Evolutionary conservation across 495 filamentous ascomycete genomes (phyloP), one percentile per base, ranked within the genome.

Genomic region (Beverwykella pulmonaria): DNA sequence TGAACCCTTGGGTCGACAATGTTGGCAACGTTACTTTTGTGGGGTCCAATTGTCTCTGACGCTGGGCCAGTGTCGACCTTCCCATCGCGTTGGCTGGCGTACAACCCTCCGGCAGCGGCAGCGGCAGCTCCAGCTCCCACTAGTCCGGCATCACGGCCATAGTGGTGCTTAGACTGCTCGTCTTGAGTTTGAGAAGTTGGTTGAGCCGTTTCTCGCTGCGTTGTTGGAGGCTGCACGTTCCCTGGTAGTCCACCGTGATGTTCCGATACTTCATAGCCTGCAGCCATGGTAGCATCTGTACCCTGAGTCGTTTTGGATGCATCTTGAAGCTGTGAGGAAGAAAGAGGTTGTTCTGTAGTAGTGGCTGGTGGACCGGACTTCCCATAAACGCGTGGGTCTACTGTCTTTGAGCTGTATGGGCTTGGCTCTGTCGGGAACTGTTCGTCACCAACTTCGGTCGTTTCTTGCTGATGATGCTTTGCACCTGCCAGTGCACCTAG

Each of bases 291-390:
- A 30, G 65, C 53, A 26, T 71, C 65, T 15, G 65, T 65, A 23
- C 60, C 65, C 36, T 73, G 61, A 53, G 76, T 74, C 50, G 68
- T 71, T n/a, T n/a, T 44, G 17, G 39, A 44, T n/a, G 9, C 39
- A 44, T 44, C 39, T n/a, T n/a, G 39, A 15, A 44, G 39, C 17
- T 44, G 39, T n/a, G 17, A 44, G 39, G 39, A 15, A 44, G 39
- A n/a, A 44, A 44, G 2, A n/a, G 39, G 15, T 44, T 44, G 39
- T 44, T 44, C 39, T 44, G 17, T 44, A n/a, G 39, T 15, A 44
- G 6, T 44, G 39, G 47, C 52, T 14, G 59, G 49, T 36, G 6
- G 17, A 1, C 23, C 20, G 1, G 62, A 12, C 54, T 39, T 59
- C 3, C 20, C 25, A 36, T 61, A 30, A 15, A 67, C 48, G 32